Percentiles rank a stretch among this genome's conserved stretches.
Evolutionary conservation across 2,329 filamentous ascomycete species (phyloP).

Genomic region (Fusarium caatingaense): DNA sequence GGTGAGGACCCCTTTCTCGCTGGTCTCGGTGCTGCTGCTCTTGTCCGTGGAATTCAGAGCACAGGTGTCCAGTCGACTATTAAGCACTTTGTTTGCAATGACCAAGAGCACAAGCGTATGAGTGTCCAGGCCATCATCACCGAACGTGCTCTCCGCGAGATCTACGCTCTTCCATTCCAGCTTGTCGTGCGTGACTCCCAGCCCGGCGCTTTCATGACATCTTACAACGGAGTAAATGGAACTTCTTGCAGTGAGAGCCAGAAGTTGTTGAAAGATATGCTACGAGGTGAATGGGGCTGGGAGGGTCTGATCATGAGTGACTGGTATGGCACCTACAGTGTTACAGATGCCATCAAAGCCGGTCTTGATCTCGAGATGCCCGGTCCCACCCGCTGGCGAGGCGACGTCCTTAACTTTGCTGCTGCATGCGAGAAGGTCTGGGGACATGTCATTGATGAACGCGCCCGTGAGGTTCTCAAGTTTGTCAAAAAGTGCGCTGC

Average conservation of each 20-base stretch:
- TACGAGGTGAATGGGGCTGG: slow-evolving; percentile 69
- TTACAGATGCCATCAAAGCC: slow-evolving; percentile 61
- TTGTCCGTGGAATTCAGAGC: slow-evolving; percentile 66
- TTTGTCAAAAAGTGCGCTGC: slow-evolving; percentile 68
- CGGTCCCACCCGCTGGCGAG: slow-evolving; percentile 63
- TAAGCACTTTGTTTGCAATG: slow-evolving; percentile 72
- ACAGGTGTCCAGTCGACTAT: slow-evolving; percentile 67
- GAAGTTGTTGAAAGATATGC: slow-evolving; percentile 61
- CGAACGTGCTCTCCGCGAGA: slow-evolving; percentile 67
- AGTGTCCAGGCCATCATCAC: slow-evolving; percentile 66
- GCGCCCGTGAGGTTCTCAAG: slow-evolving; percentile 68
- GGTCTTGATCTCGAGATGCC: slow-evolving; percentile 72
- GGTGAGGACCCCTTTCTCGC: slow-evolving; percentile 69
- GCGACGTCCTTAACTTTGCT: slow-evolving; percentile 63
- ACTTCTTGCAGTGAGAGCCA: slow-evolving; percentile 65
- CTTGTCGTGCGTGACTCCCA: slow-evolving; percentile 63
- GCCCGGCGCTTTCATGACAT: slow-evolving; percentile 68
- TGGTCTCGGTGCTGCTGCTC: slow-evolving; percentile 64
- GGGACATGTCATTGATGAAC: slow-evolving; percentile 65
- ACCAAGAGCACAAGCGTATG: slow-evolving; percentile 69
- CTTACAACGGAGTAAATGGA: slow-evolving; percentile 70
- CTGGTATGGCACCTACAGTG: slow-evolving; percentile 69
- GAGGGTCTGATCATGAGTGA: slow-evolving; percentile 69
- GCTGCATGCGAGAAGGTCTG: slow-evolving; percentile 68
- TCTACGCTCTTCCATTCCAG: slow-evolving; percentile 69